A percentile compares a stretch with the other conserved stretches of the same genome.
These are phyloP conservation scores for Betula pendula DNA, from an alignment of 306 rosid genomes.

Conservation along the genomic window DNA sequence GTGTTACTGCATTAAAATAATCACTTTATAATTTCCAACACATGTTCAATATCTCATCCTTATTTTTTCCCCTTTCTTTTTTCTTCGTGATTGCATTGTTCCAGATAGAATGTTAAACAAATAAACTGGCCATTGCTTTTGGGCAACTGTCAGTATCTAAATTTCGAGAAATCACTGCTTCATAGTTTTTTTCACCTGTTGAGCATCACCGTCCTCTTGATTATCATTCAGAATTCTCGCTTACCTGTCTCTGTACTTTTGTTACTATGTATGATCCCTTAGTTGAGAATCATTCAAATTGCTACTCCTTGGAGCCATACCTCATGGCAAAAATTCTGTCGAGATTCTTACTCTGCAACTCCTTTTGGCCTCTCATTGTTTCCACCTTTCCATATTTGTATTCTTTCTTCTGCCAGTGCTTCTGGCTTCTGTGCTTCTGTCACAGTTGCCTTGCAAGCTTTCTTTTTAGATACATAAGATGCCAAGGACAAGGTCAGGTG, in stretches of 20 bases:
- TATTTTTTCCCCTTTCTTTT: constrained; percentile 37
- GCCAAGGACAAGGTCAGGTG: constrained; percentile 49
- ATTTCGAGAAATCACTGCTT: constrained; percentile 44
- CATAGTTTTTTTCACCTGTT: constrained; percentile 46
- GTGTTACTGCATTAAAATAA: constrained; percentile 1
- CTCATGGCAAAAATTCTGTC: constrained; percentile 62
- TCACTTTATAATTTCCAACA: constrained; percentile 18
- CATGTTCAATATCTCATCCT: constrained; percentile 49
- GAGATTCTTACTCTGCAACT: constrained; percentile 66
- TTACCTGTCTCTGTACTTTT: constrained; percentile 53
- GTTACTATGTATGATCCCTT: constrained; percentile 48
- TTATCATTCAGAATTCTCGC: constrained; percentile 57
- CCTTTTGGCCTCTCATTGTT: constrained; percentile 70
- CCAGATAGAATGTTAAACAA: constrained; percentile 54
- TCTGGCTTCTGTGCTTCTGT: constrained; percentile 71
- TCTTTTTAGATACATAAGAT: constrained; percentile 62
- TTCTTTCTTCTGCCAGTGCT: constrained; percentile 68
- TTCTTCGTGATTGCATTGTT: constrained; percentile 39
- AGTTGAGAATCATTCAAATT: constrained; percentile 52
- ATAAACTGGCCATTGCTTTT: constrained; percentile 48
- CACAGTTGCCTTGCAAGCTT: constrained; percentile 80
- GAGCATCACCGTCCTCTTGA: constrained; percentile 57
- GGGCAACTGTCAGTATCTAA: constrained; percentile 42
- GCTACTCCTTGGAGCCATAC: constrained; percentile 60
- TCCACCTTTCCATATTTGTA: constrained; percentile 73